Evolutionary conservation across 2,329 filamentous ascomycete genomes (phyloP), one percentile per base, ranked within the genome.

Genomic region (Dothistroma septosporum): DNA sequence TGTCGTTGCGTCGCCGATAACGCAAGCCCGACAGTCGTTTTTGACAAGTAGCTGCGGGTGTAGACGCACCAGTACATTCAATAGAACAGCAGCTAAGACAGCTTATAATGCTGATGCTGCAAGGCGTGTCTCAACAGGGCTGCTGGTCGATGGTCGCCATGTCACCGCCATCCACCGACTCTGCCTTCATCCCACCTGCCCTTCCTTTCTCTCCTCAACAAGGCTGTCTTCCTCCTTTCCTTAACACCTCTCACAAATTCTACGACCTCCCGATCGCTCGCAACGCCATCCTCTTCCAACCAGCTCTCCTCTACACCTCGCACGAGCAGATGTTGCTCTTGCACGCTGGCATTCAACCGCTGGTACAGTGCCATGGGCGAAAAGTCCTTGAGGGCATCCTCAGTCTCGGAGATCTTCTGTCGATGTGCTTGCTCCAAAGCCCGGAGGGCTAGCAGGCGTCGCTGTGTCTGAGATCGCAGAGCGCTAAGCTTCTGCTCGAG

Each of bases 161-260:
- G 32, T 85, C 79, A 93, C 71, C 93, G 85, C 94, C 94, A 97
- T 0, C 94, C 94, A 11, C 93, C 93, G 35, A 97, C 93, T 67
- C 93, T 83, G 24, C 93, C 92, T 76, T 97, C 93, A 74, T 97
- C 94, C 94, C 94, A 97, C 69, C 94, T 83, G 70, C 92, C 89
- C 76, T 92, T 96, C 66, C 91, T 85, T 79, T 97, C 94, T 71
- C 88, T 86, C 60, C 94, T 83, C 57, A 92, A 79, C 71, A 94
- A 95, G 63, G 88, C 87, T 60, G 89, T 78, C 68, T 89, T 89
- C 72, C 87, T 90, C 10, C 89, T 90, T 68, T 93, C 92, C 67
- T 91, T 83, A 65, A 96, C 89, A 69, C 89, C 80, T 70, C 87
- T 83, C 21, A 96, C 85, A 86, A 94, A 97, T 62, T 97, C 93